phyloP scores from a whole-genome alignment of 305 asterid genomes.

The Fraxinus angustifolia region DNA sequence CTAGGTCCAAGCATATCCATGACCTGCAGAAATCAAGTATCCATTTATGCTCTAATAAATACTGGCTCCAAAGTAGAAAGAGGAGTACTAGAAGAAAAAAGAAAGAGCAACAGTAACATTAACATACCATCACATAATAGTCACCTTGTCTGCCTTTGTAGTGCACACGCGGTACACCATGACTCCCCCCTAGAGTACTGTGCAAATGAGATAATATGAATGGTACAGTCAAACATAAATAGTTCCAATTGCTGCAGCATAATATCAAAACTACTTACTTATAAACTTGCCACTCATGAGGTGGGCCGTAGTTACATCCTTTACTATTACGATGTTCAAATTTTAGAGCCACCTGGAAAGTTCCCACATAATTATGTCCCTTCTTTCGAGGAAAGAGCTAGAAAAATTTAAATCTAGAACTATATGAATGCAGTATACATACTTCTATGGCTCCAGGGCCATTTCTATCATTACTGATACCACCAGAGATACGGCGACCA shows the following conservation, averaged over 20 bases:
- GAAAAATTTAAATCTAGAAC: constrained; percentile 9
- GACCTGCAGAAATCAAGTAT: constrained; percentile 48
- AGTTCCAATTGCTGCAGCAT: constrained; percentile 12
- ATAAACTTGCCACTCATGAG: constrained; percentile 86
- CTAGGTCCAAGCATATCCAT: constrained; percentile 97
- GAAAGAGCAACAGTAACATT: not conserved
- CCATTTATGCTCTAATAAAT: not conserved
- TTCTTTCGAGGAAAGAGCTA: constrained; percentile 2
- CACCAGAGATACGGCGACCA: constrained; percentile 70
- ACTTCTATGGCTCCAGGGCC: constrained; percentile 72
- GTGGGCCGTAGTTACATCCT: constrained; percentile 84
- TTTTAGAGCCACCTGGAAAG: constrained; percentile 74
- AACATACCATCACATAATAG: constrained; percentile 71
- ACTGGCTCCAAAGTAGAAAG: not conserved
- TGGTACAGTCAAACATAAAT: constrained; percentile 15
- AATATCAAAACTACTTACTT: constrained; percentile 45
- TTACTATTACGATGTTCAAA: constrained; percentile 83
- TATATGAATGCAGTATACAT: constrained; percentile 8
- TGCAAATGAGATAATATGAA: constrained; percentile 16
- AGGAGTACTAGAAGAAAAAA: not conserved
- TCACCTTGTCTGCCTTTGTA: constrained; percentile 85
- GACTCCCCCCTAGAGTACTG: constrained; percentile 83
- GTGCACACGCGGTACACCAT: constrained; percentile 86
- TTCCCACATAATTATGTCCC: constrained; percentile 19
- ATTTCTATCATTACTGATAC: constrained; percentile 42